These are phyloP conservation scores for Alternaria burnsii DNA, from an alignment of 2,329 filamentous ascomycete species.

Conservation along the genomic window DNA sequence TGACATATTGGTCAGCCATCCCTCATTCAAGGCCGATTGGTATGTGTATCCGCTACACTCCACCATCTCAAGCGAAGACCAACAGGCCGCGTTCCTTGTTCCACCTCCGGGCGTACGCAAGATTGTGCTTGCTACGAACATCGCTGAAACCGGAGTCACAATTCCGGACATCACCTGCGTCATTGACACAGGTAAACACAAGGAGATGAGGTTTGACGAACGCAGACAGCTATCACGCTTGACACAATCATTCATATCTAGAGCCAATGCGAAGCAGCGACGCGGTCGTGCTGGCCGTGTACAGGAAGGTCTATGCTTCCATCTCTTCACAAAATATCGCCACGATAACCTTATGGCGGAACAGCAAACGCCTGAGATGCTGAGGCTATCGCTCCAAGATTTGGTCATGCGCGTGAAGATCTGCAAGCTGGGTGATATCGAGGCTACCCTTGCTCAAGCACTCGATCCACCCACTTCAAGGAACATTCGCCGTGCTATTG, in stretches of 20 bases:
- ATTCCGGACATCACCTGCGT: slow-evolving; percentile 98
- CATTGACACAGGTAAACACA: slow-evolving; percentile 94
- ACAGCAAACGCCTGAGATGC: slow-evolving; percentile 95
- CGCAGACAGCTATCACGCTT: slow-evolving; percentile 87
- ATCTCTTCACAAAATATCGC: slow-evolving; percentile 89
- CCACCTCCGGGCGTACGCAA: slow-evolving; percentile 85
- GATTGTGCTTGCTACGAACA: slow-evolving; percentile 96
- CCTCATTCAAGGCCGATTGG: slow-evolving; percentile 79
- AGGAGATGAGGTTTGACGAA: slow-evolving; percentile 97
- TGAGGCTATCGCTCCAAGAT: slow-evolving; percentile 92
- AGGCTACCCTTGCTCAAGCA: slow-evolving; percentile 85
- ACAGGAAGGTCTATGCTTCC: slow-evolving; percentile 93
- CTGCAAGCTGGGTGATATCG: slow-evolving; percentile 92
- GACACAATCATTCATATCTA: slow-evolving; percentile 93
- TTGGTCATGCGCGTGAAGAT: slow-evolving; percentile 96
- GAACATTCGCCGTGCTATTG: slow-evolving; percentile 91
- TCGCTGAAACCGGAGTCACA: slow-evolving; percentile 97
- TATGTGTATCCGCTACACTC: slow-evolving; percentile 91
- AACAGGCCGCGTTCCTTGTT: slow-evolving; percentile 89
- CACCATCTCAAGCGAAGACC: slow-evolving; percentile 93
- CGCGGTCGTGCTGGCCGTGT: slow-evolving; percentile 94
- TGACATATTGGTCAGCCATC: slow-evolving; percentile 81
- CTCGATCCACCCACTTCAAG: slow-evolving; percentile 89
- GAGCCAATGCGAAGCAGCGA: slow-evolving; percentile 94
- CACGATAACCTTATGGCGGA: slow-evolving; percentile 86